Conservation (phyloP, 306 rosid genomes). For the Nissolia schottii region DNA sequence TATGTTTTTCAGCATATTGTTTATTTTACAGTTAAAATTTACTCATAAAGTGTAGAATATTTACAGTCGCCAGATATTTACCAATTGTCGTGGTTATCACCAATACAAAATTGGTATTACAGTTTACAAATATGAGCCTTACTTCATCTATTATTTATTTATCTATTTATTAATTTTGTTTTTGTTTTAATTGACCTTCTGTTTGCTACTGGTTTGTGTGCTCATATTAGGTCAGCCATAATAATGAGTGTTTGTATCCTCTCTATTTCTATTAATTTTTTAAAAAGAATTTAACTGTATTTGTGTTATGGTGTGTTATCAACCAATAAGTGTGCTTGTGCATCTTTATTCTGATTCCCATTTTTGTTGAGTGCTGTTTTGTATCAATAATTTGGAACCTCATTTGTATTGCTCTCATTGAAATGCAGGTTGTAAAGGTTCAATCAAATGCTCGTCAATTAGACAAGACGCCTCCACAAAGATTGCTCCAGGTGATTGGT, state of each 20-base stretch:
- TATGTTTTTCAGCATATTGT: neutral
- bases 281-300: neutral
- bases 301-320: neutral
- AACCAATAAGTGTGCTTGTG: neutral
- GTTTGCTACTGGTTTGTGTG: slow-evolving; percentile 6
- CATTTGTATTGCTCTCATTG: slow-evolving; percentile 16
- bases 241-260: neutral
- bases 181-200: neutral
- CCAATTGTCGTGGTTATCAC: neutral
- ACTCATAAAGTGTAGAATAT: slow-evolving; percentile 1
- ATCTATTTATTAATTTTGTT: neutral
- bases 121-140: slow-evolving; percentile 3
- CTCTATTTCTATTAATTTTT: neutral
- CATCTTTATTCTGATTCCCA: slow-evolving; percentile 8
- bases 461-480: slow-evolving; percentile 58
- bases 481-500: slow-evolving; percentile 97
- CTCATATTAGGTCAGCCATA: slow-evolving; percentile 13
- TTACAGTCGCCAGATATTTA: neutral
- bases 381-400: slow-evolving; percentile 20
- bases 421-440: slow-evolving; percentile 54
- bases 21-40: neutral
- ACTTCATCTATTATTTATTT: slow-evolving; percentile 3
- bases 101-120: neutral
- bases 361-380: slow-evolving; percentile 2
- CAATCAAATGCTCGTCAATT: slow-evolving; percentile 64